Evolutionary conservation across 2,329 filamentous ascomycete genomes (phyloP), one percentile per base, ranked within the genome.

Genomic region (Ophiosphaerella korrae): DNA sequence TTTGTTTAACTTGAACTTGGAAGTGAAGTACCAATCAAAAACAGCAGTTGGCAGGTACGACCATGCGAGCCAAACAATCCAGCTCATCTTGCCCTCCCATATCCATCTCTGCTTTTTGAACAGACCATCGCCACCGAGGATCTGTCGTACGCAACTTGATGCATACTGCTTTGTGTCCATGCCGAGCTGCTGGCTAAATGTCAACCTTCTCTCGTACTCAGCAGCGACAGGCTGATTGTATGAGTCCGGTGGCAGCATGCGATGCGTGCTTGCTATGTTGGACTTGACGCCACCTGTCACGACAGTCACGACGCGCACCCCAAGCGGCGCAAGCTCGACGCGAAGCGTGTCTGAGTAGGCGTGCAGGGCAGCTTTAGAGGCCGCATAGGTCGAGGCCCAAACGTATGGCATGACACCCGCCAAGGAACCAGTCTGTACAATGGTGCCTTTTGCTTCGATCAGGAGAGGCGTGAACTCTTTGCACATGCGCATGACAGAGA

Each of bases 221-320:
- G 70, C 71, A 36, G 78, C 73, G 29, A 85, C 73, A 0, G 82
- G 80, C 18, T 77, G 56, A 63, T 84, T 86, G 18, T 83, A 71
- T 0, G 78, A 82, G 39, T 76, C 74, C 7, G 74, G 68, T 2
- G 74, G 72, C 7, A 87, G 64, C 4, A 69, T 66, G 23, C 82
- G 75, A 12, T 81, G 67, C 5, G 72, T 76, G n/a, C 83, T 76
- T 3, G 82, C 80, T 58, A 87, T 84, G 29, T 82, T 82, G 36
- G 78, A 81, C 63, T 81, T 79, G 29, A 87, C 84, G 8, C 84
- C 84, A 8, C 84, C 84, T 1, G 84, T 86, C 6, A 86, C 71
- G 5, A 81, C 67, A 0, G 71, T 80, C 7, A 80, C 60, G 6
- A 81, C 78, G 9, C 74, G 68, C 7, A 80, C 77, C 7, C 74